Evolutionary conservation across 176 grass and related monocot species (phyloP).

Genomic region (Puya raimondii): DNA sequence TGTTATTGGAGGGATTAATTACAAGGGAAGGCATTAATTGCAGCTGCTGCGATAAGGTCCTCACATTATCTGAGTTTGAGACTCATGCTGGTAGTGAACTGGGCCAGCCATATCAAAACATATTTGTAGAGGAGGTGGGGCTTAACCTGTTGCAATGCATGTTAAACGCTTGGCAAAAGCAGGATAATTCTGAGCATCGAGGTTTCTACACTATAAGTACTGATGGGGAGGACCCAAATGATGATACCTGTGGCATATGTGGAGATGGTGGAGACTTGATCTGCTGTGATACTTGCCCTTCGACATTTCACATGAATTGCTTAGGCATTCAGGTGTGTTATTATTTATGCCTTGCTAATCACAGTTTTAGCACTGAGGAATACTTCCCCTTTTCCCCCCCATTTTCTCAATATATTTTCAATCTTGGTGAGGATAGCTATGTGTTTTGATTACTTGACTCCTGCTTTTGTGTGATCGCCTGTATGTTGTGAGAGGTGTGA

Average conservation of each 20-base stretch:
- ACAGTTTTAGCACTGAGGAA: slow-evolving; percentile 13
- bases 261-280: slow-evolving; percentile 90
- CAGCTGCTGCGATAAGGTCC: slow-evolving; percentile 56
- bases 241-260: slow-evolving; percentile 97
- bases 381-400: neutral
- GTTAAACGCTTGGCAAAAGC: slow-evolving; percentile 63
- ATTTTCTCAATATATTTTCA: neutral
- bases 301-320: slow-evolving; percentile 90
- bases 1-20: slow-evolving; percentile 49
- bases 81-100: slow-evolving; percentile 49
- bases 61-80: slow-evolving; percentile 62
- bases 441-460: neutral
- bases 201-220: slow-evolving; percentile 54
- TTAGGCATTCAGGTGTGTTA: slow-evolving; percentile 61
- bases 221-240: slow-evolving; percentile 67
- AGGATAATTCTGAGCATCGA: slow-evolving; percentile 57
- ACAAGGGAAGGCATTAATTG: slow-evolving; percentile 81
- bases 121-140: slow-evolving; percentile 49
- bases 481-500: neutral
- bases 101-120: slow-evolving; percentile 36
- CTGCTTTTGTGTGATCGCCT: neutral
- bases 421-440: neutral
- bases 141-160: slow-evolving; percentile 64
- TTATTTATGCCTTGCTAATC: slow-evolving; percentile 3
- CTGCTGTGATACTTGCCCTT: slow-evolving; percentile 92